These are phyloP conservation scores for Obelidium mucronatum DNA, from an alignment of 192 early-diverging fungal genomes.

Conservation along the genomic window DNA sequence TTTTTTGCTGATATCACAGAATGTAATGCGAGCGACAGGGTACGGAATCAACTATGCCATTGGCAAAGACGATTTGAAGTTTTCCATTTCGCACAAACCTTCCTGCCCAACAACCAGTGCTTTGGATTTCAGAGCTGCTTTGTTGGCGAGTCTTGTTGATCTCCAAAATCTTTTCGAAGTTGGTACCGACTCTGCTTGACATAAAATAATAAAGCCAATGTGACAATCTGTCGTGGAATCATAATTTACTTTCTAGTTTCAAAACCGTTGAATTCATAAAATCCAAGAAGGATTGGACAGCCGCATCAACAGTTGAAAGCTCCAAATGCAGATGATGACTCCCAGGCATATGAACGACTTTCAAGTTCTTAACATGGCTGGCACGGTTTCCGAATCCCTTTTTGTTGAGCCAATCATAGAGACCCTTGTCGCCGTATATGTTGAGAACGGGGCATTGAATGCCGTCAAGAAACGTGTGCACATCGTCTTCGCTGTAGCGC, in stretches of 20 bases:
- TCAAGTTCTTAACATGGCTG: constrained; percentile 11
- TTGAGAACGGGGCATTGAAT: constrained; percentile 39
- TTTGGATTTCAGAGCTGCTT: constrained; percentile 65
- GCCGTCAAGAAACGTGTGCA: constrained; percentile 7
- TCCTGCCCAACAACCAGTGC: constrained; percentile 53
- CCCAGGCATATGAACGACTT: constrained; percentile 25
- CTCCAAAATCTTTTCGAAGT: constrained; percentile 50
- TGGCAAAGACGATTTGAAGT: constrained; percentile 63
- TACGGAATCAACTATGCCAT: constrained; percentile 68
- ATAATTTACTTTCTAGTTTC: constrained; percentile 1
- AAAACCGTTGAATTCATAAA: background rate
- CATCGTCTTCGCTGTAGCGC: constrained; percentile 30
- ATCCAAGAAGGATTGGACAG: constrained; percentile 8
- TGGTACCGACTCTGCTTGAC: background rate
- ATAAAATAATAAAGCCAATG: background rate
- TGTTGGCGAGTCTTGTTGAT: constrained; percentile 67
- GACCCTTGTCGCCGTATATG: constrained; percentile 26
- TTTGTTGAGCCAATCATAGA: constrained; percentile 18
- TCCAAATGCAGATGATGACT: constrained; percentile 43
- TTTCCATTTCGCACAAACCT: constrained; percentile 63
- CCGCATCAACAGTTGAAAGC: background rate
- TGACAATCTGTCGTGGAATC: background rate
- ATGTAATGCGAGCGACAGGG: no score
- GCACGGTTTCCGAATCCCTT: background rate
- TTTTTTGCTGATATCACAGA: no score